Base-by-base conservation (phyloP, 2,329 filamentous ascomycete species). In the Zalaria sp. region DNA sequence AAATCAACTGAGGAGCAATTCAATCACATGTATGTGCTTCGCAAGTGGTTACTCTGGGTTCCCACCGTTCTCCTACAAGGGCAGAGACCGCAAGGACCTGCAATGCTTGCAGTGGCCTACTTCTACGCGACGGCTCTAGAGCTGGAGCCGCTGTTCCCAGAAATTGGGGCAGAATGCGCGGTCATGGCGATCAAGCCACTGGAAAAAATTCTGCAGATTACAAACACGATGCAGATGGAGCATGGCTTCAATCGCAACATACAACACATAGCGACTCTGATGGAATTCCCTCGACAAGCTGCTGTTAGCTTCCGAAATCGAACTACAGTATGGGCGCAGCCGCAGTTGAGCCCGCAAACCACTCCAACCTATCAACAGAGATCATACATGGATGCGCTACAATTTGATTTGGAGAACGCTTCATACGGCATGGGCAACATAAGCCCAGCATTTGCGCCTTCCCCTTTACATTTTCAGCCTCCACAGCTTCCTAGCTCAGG, bases 21-120 rank as follows among this genome's bases (percentile, higher is more conserved):
- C 57, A 82, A 87, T 54, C 83, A 88, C 49, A 75, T 96, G 7
- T 88, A 93, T 49, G 81, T 85, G 6, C 73, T 98, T 45, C 76
- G 88, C 42, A 83, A 84, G 51, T 95, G 89, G 87, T 75, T 96
- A 10, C 94, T 96, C 64, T 96, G 89, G 87, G 77, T 94, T 42
- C 91, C 91, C 1, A 79, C 94, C 29, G 78, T 79, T 50, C 81
- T 88, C 52, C 72, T 95, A 26, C 81, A 89, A 57, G 77, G 79
- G 49, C 82, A 80, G 37, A 77, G 81, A 39, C 76, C 77, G 31
- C 86, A 89, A 49, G 74, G 83, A 25, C 83, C 77, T 45, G 81
- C 86, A 1, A 71, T 95, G 50, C 71, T 93, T 40, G 79, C 93
- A 47, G 79, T 96, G 42, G 83, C 87, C 7, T 84, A 96, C 57